Evolutionary conservation across 2,329 filamentous ascomycete genomes (phyloP), one percentile per base, ranked within the genome.

Genomic region (Coleophoma crateriformis): DNA sequence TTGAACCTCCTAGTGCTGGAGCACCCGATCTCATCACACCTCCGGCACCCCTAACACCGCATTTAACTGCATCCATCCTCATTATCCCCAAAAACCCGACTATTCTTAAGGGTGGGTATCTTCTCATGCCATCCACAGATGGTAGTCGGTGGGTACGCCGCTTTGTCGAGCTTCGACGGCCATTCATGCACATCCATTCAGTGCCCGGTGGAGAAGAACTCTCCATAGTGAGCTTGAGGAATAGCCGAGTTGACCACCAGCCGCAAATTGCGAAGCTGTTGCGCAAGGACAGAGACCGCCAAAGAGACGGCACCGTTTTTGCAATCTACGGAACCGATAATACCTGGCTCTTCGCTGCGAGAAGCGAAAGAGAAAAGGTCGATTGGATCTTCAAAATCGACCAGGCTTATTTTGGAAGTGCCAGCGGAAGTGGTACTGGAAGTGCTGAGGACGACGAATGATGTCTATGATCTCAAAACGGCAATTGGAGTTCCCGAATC

Each of bases 341-440:
- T 68, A 96, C 91, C 33, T 99, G 91, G 80, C 76, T 99, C 38
- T 97, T 99, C 67, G 89, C 90, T 13, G 88, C 90, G 20, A 79
- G 90, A 51, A 92, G 84, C 61, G 92, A 96, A 71, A 79, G 85
- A 45, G 91, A 96, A 68, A 96, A 96, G 75, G 85, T 91, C 59
- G 94, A 97, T 67, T 99, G 94, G 94, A 96, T 99, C 59, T 80
- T 95, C 68, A 86, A 87, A 62, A 90, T 99, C 59, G 94, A 99
- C 68, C 87, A 96, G 73, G 62, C 58, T 33, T 67, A 65, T 56
- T 65, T 67, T 49, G 61, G 62, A 7, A 54, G 52, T 32, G 51
- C 38, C 27, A 49, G 49, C 6, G 50, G 53, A 10, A 55, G 49
- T 33, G 49, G 49, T 10, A 43, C 46, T 37, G 52, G 44, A 10